Base-by-base conservation (phyloP, 192 early-diverging fungal species). In the Phycomyces blakesleeanus region DNA sequence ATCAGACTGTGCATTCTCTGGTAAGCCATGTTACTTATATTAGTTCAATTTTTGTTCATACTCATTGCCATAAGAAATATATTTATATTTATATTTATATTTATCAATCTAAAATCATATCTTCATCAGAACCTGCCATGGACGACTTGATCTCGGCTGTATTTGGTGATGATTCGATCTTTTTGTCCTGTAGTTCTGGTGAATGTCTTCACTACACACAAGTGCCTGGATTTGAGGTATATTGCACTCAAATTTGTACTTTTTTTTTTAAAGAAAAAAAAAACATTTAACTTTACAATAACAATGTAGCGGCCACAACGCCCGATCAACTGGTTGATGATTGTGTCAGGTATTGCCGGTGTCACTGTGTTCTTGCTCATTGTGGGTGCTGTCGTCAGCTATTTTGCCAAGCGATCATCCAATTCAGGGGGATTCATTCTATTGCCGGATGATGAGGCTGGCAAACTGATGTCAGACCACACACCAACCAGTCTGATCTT, bases 141-240 rank as follows among this genome's bases (percentile, higher is more conserved):
- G 89, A 94, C 71, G 83, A 87, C n/a, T 77, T 92, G 21, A 94
- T 97, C 25, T 75, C 76, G 8, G 57, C 75, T 4, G 78, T 94
- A 37, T 92, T 94, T 80, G 93, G 90, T 34, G 94, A 97, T 53
- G 79, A 82, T 24, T 85, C 86, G 15, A 93, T 97, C 66, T 85
- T 83, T 26, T 79, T 97, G 68, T 59, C 73, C 18, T 97, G 94
- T 62, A 67, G 75, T 51, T 85, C 87, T 39, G 93, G 94, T 25
- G 92, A 94, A 74, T 97, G 94, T 66, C 62, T 95, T 51, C 92
- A 94, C 71, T 89, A 89, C 60, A 89, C 85, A 25, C 84, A 91
- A 71, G 79, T 94, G n/a, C 94, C 94, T 5, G 89, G 86, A 18
- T 93, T 89, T 64, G 67, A 68, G 11, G 72, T 74, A 59, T 52